These are phyloP conservation scores for Penicillium simplicissimum DNA, from an alignment of 495 filamentous ascomycete species.

Conservation along the genomic window DNA sequence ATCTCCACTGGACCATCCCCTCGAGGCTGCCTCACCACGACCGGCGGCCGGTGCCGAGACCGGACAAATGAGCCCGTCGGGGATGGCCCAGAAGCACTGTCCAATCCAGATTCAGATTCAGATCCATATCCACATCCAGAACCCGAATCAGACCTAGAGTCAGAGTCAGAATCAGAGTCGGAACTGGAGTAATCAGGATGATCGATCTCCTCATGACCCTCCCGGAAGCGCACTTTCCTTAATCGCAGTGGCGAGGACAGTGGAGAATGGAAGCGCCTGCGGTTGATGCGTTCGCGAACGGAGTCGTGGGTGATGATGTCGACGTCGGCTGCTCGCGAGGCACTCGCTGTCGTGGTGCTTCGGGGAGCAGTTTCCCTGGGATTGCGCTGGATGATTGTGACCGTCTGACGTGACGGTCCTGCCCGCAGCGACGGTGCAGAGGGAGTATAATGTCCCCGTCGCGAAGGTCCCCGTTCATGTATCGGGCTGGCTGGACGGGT, in stretches of 20 bases:
- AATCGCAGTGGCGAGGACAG: not conserved
- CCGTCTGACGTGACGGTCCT: not conserved
- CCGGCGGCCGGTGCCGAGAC: not conserved
- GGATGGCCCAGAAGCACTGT: not conserved
- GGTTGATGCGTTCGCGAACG: not conserved
- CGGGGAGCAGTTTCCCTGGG: not conserved
- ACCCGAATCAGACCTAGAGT: not conserved
- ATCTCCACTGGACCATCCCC: not conserved
- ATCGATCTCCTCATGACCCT: not conserved
- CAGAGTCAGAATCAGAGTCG: not conserved
- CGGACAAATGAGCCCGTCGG: not conserved
- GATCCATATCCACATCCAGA: not conserved
- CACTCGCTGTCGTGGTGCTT: not conserved
- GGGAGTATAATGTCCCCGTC: not conserved
- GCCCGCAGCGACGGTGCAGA: not conserved
- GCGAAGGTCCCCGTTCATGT: not conserved
- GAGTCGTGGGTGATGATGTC: not conserved
- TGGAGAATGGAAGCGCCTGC: not conserved
- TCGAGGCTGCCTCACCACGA: not conserved
- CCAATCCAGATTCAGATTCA: not conserved
- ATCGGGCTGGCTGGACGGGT: slow-evolving; percentile 1
- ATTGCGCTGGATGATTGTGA: not conserved
- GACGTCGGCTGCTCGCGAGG: not conserved
- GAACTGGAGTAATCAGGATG: not conserved
- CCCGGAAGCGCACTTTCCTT: not conserved